Percentiles rank a stretch among this genome's conserved stretches.
Conservation (phyloP, 2,329 filamentous ascomycete species). For the Arachnomyces sp. region DNA sequence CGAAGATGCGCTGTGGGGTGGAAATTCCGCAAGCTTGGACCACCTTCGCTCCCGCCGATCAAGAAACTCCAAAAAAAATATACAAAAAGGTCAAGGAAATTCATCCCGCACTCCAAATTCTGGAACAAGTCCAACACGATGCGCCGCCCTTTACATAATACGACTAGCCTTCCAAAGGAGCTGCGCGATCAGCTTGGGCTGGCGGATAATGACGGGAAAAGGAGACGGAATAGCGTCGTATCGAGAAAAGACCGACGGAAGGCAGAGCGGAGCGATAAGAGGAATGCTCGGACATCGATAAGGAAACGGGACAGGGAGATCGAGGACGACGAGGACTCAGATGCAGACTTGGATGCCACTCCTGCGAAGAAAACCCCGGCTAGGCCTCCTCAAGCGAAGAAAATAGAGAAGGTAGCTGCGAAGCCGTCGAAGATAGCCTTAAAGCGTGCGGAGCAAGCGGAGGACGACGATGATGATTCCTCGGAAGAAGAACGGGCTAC, state of each 20-base stretch:
- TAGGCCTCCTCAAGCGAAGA: no score
- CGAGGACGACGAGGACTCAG: slow-evolving; percentile 21
- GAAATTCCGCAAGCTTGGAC: slow-evolving; percentile 14
- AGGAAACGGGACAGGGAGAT: slow-evolving; percentile 19
- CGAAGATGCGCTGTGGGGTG: slow-evolving; percentile 8
- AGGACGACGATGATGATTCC: slow-evolving; percentile 20
- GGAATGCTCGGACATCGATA: slow-evolving; percentile 31
- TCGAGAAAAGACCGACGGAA: slow-evolving; percentile 54
- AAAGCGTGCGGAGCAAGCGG: slow-evolving; percentile 21
- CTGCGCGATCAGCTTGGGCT: slow-evolving; percentile 35
- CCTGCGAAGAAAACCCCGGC: no score
- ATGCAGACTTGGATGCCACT: slow-evolving; percentile 11
- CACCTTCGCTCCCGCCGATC: slow-evolving; percentile 6
- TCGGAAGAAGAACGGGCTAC: slow-evolving; percentile 13
- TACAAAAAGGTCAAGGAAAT: not conserved
- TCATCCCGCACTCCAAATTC: not conserved
- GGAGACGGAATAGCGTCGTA: slow-evolving; percentile 17
- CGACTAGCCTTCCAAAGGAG: slow-evolving; percentile 33
- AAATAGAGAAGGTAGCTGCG: slow-evolving; percentile 15
- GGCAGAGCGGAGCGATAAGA: slow-evolving; percentile 57
- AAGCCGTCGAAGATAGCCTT: slow-evolving; percentile 28
- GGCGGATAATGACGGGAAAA: slow-evolving; percentile 27
- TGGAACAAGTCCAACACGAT: slow-evolving; percentile 17
- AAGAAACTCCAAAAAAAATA: no score
- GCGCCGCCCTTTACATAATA: slow-evolving; percentile 32